Evolutionary conservation across 2,329 filamentous ascomycete species (phyloP), one percentile per base, ranked within the genome.

Genomic region (Ophiognomonia clavigignenti-juglandacearum): DNA sequence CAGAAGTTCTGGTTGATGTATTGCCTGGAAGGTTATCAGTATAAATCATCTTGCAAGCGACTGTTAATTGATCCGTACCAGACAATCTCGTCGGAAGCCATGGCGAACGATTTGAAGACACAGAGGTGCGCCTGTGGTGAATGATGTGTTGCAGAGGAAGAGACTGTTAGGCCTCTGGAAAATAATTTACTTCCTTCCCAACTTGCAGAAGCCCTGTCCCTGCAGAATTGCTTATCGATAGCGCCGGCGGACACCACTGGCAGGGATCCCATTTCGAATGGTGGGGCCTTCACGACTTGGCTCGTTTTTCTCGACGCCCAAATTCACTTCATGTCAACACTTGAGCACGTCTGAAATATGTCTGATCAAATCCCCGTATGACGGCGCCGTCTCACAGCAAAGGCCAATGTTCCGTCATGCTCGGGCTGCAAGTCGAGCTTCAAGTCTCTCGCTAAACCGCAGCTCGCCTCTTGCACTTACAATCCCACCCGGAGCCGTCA

Each of bases 81-180:
- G 54, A 97, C 85, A 56, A 97, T 95, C 70, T 97, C 92, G 75
- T 97, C 92, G 54, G 89, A 95, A 49, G 88, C 82, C 87, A 93
- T 95, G 48, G 50, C 69, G 47, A 60, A 27, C 61, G 47, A 18
- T 51, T 23, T 14, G 35, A 29, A 41, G 27, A 18, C 20, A 18
- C 7, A n/a, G n/a, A n/a, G n/a, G n/a, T n/a, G n/a, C n/a, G n/a
- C n/a, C n/a, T n/a, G 24, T 19, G 43, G 22, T 18, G n/a, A 43
- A 19, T 45, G 38, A 39, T 48, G 39, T 46, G 16, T 32, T 35
- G 32, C 11, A 37, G 19, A 37, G 14, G 50, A 41, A 37, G 38
- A 48, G 49, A 44, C 41, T n/a, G n/a, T n/a, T n/a, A n/a, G 51
- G 48, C 42, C 43, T 18, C 35, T 35, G 39, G 27, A 45, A 45